phyloP scores from a whole-genome alignment of 2,329 filamentous ascomycete species.

The Cercospora sp. region DNA sequence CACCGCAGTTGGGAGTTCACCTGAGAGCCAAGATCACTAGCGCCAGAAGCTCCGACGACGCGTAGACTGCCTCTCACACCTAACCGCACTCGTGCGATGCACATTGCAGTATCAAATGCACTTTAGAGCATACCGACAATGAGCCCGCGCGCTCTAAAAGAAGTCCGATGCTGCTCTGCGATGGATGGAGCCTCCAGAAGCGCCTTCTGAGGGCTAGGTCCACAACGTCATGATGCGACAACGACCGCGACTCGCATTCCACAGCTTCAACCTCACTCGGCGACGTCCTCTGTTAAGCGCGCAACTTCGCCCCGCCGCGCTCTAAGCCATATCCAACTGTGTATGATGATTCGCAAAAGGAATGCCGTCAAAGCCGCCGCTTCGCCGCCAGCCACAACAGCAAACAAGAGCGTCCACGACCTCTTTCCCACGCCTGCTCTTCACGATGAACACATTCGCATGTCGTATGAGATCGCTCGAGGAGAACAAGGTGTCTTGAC shows the following conservation, averaged over 20 bases:
- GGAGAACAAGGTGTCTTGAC: conserved; percentile 63
- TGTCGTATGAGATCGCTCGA: conserved; percentile 59
- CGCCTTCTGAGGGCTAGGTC: neutral
- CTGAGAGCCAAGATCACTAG: neutral
- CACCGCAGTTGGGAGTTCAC: neutral
- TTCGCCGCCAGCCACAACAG: no score
- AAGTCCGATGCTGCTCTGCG: neutral
- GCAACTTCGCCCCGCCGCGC: no score
- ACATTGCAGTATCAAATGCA: no score
- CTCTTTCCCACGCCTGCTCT: conserved; percentile 33
- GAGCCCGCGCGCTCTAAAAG: no score
- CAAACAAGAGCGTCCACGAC: neutral
- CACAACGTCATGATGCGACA: neutral
- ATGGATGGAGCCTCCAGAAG: neutral
- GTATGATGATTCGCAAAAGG: no score
- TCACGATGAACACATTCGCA: conserved; percentile 41
- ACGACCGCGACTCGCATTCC: neutral
- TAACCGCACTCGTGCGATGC: no score
- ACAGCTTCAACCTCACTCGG: neutral
- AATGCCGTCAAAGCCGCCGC: no score
- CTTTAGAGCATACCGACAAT: no score
- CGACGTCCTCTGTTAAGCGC: no score
- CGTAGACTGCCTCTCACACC: no score
- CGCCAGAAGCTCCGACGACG: neutral
- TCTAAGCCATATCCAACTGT: no score